phyloP scores from a whole-genome alignment of 169 alveolate species.

The Babesia divergens region DNA sequence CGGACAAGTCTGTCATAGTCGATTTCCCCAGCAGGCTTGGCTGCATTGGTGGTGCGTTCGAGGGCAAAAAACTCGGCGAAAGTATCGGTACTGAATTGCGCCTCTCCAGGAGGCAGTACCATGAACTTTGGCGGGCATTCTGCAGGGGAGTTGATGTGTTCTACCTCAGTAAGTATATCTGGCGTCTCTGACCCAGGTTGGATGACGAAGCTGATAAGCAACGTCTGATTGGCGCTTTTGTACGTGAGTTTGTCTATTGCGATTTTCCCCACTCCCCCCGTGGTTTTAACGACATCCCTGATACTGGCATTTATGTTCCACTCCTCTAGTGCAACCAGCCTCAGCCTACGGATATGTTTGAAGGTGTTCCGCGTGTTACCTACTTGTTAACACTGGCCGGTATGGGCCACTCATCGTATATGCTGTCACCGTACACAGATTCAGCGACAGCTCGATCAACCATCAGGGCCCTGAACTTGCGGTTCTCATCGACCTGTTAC shows the following conservation, averaged over 20 bases:
- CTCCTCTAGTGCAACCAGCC: conserved; percentile 58
- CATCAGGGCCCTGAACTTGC: conserved; percentile 59
- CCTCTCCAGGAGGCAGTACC: conserved; percentile 60
- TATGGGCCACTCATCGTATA: conserved; percentile 69
- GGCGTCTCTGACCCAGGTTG: conserved; percentile 29
- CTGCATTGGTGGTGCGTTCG: conserved; percentile 52
- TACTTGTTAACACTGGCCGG: conserved; percentile 60
- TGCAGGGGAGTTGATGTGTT: conserved; percentile 29
- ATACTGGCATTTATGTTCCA: conserved; percentile 49
- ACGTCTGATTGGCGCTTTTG: conserved; percentile 41
- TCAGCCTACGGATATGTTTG: conserved; percentile 43
- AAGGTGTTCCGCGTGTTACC: background rate
- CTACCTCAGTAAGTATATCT: conserved; percentile 47
- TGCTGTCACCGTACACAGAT: conserved; percentile 71
- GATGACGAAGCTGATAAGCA: conserved; percentile 25
- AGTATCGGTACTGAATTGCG: conserved; percentile 23
- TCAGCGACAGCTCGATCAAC: conserved; percentile 72
- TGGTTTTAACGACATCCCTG: conserved; percentile 43
- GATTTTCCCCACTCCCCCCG: conserved; percentile 60
- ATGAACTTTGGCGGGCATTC: conserved; percentile 62
- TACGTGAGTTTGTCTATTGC: conserved; percentile 43
- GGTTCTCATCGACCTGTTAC: conserved; percentile 62
- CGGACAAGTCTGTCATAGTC: conserved; percentile 90
- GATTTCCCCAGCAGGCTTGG: conserved; percentile 74
- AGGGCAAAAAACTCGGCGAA: conserved; percentile 53